phyloP scores from a whole-genome alignment of 1,139 yeast species.

The Yamadazyma diddensiae region DNA sequence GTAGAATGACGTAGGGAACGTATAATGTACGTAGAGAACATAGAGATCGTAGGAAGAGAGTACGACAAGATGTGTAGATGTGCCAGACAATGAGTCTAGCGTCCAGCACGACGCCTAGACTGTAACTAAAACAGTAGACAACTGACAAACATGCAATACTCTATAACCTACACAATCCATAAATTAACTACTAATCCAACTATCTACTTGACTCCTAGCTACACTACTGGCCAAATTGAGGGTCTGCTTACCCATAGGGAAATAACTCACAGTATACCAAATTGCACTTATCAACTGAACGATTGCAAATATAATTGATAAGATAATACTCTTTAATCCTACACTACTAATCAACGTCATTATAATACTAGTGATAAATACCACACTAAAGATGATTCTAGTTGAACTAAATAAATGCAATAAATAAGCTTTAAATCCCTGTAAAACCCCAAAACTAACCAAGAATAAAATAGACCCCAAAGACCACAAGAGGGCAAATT shows the following conservation, averaged over 20 bases:
- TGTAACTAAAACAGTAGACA: no score
- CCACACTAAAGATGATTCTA: constrained; percentile 48
- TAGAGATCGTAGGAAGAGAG: no score
- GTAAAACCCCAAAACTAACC: constrained; percentile 55
- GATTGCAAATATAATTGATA: constrained; percentile 50
- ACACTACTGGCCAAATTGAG: constrained; percentile 50
- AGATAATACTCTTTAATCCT: constrained; percentile 43
- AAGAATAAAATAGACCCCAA: constrained; percentile 58
- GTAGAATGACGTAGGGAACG: no score
- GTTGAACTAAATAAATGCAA: constrained; percentile 50
- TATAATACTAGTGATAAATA: constrained; percentile 47
- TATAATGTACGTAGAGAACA: no score
- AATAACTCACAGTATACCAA: constrained; percentile 61
- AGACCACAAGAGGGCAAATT: constrained; percentile 61
- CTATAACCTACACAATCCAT: background rate
- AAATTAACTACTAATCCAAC: constrained; percentile 42
- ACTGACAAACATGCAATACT: background rate
- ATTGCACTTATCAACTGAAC: constrained; percentile 51
- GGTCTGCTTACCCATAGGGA: constrained; percentile 60
- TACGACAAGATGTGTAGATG: no score
- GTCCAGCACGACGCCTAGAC: no score
- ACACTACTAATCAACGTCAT: constrained; percentile 49
- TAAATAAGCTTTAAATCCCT: constrained; percentile 49
- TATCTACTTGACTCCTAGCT: constrained; percentile 57
- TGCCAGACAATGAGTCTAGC: no score